phyloP scores from a whole-genome alignment of 768 basidiomycete species.

The Tulasnella sp. region DNA sequence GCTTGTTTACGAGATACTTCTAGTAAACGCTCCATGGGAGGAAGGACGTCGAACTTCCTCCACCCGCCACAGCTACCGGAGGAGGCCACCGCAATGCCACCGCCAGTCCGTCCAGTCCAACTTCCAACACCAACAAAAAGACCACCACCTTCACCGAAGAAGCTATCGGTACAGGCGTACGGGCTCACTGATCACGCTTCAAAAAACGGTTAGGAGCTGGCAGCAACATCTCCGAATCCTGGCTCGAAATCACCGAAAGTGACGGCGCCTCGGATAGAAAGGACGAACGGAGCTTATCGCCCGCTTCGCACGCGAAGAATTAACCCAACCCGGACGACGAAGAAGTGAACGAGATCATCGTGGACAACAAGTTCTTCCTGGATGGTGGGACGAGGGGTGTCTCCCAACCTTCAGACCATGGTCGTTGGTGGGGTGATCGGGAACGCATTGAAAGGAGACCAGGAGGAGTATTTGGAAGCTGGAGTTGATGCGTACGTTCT shows the following conservation, averaged over 20 bases:
- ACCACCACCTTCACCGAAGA: background rate
- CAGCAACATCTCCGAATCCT: constrained; percentile 10
- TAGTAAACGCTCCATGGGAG: background rate
- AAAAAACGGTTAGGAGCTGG: constrained; percentile 15
- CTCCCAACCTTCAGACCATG: constrained; percentile 18
- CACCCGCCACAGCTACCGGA: background rate
- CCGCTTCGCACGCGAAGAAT: background rate
- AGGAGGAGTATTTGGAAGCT: too few species aligned
- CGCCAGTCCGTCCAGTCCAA: background rate
- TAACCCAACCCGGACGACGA: background rate
- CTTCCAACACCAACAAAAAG: background rate
- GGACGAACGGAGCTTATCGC: background rate
- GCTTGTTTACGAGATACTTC: background rate
- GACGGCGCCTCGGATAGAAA: too few species aligned
- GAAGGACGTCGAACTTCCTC: background rate
- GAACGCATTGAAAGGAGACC: too few species aligned
- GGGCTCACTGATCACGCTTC: constrained; percentile 15
- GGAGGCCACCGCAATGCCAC: background rate
- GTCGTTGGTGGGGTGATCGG: too few species aligned
- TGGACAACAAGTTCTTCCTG: too few species aligned
- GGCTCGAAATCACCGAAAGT: constrained; percentile 2
- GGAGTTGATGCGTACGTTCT: too few species aligned
- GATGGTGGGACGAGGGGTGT: background rate
- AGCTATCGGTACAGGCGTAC: background rate
- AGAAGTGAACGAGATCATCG: too few species aligned